A percentile compares a stretch with the other conserved stretches of the same genome.
Conservation (phyloP, 306 rosid genomes). For the Cucumis melo region DNA sequence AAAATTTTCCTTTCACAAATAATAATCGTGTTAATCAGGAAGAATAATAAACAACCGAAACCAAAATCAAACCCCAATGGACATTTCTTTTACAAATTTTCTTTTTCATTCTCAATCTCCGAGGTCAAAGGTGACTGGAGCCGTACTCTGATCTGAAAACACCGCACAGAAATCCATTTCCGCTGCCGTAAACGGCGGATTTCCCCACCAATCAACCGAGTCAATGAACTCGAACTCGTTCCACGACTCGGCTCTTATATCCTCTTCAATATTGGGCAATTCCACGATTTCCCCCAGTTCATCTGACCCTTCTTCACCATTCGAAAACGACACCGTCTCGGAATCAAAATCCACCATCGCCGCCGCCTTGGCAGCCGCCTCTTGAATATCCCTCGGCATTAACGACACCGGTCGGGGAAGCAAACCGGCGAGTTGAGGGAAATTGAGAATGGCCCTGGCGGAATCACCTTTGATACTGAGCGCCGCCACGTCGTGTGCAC, state of each 20-base stretch:
- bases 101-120: background rate
- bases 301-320: constrained; percentile 16
- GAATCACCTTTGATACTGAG: constrained; percentile 53
- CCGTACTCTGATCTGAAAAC: background rate
- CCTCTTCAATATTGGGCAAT: constrained; percentile 58
- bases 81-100: background rate
- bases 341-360: constrained; percentile 33
- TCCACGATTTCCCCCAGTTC: constrained; percentile 67
- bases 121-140: background rate
- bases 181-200: constrained; percentile 8
- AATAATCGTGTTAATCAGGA: background rate
- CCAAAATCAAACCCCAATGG: background rate
- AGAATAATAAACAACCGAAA: background rate
- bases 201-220: constrained; percentile 47
- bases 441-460: constrained; percentile 42
- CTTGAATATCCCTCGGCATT: constrained; percentile 55
- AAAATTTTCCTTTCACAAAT: background rate
- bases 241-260: constrained; percentile 22
- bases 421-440: constrained; percentile 36
- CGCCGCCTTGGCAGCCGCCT: constrained; percentile 66
- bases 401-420: constrained; percentile 56
- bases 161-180: background rate
- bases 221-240: constrained; percentile 37
- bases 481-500: constrained; percentile 16
- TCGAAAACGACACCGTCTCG: background rate